phyloP scores from a whole-genome alignment of 2,329 filamentous ascomycete species.

The Aspergillus chevalieri region DNA sequence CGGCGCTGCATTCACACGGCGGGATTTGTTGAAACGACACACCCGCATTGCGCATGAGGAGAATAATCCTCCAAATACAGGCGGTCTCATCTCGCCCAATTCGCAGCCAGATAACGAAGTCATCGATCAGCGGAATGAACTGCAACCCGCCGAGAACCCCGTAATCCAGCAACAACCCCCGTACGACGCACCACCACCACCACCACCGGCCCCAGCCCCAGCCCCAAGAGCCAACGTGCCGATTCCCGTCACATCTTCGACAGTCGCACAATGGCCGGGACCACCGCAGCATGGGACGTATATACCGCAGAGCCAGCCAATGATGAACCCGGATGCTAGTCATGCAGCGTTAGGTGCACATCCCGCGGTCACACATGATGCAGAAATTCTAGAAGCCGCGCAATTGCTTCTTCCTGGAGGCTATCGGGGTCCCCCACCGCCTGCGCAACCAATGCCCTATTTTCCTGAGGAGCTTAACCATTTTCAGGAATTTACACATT shows the following conservation, averaged over 20 bases:
- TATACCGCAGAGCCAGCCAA: slow-evolving; percentile 17
- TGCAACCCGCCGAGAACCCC: slow-evolving; percentile 10
- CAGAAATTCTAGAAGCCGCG: slow-evolving; percentile 35
- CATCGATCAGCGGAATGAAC: slow-evolving; percentile 10
- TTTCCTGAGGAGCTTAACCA: slow-evolving; percentile 28
- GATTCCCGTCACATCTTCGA: slow-evolving; percentile 14
- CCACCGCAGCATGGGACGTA: slow-evolving; percentile 18
- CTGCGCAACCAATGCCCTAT: slow-evolving; percentile 23
- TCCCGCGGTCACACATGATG: slow-evolving; percentile 23
- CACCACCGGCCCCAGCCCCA: slow-evolving; percentile 1
- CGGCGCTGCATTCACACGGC: slow-evolving; percentile 30
- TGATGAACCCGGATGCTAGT: slow-evolving; percentile 13
- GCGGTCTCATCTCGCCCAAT: slow-evolving; percentile 22
- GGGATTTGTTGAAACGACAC: slow-evolving; percentile 30
- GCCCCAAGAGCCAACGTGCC: slow-evolving; percentile 16
- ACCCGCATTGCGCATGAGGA: slow-evolving; percentile 29
- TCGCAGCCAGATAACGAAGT: slow-evolving; percentile 19
- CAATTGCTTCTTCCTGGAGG: slow-evolving; percentile 27
- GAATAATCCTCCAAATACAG: neutral
- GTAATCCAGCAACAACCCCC: slow-evolving; percentile 6
- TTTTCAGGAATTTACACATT: slow-evolving; percentile 32
- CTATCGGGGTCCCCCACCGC: slow-evolving; percentile 18
- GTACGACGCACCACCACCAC: slow-evolving; percentile 10
- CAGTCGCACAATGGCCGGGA: slow-evolving; percentile 23
- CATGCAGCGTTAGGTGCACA: slow-evolving; percentile 12